Percentiles rank a stretch among this genome's conserved stretches.
These are phyloP conservation scores for Mortierella claussenii DNA, from an alignment of 192 early-diverging fungal species.

Conservation along the genomic window DNA sequence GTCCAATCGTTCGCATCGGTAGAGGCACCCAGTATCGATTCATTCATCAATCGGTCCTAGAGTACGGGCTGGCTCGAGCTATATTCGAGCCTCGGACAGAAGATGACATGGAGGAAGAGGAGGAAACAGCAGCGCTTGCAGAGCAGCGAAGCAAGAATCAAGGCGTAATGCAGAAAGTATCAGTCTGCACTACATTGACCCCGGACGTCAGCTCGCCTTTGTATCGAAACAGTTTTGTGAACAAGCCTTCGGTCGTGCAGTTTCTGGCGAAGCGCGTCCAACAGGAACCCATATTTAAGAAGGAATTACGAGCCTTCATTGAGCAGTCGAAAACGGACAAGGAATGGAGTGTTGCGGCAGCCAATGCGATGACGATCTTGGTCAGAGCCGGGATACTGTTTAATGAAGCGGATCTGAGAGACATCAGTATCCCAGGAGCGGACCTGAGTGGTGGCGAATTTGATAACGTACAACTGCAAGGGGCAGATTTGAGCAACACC, in stretches of 20 bases:
- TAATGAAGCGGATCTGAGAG: neutral
- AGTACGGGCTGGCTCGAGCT: neutral
- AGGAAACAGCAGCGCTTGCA: neutral
- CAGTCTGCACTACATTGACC: neutral
- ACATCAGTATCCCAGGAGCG: neutral
- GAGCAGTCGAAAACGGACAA: slow-evolving; percentile 3
- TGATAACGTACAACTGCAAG: neutral
- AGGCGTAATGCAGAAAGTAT: neutral
- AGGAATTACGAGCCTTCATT: slow-evolving; percentile 1
- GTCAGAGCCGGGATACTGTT: neutral
- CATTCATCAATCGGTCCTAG: slow-evolving; percentile 1
- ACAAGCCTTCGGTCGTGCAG: slow-evolving; percentile 4
- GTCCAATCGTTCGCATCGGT: neutral
- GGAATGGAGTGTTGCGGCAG: neutral
- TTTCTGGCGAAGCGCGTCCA: slow-evolving; percentile 18
- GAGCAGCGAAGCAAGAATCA: neutral
- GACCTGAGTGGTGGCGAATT: neutral
- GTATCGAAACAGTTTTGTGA: neutral
- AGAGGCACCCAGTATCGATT: neutral
- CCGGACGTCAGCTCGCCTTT: slow-evolving; percentile 6
- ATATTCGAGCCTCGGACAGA: neutral
- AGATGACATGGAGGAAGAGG: neutral
- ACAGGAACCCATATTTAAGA: slow-evolving; percentile 1
- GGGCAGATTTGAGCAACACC: neutral
- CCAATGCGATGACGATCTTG: neutral